phyloP scores from a whole-genome alignment of 352 stramenopile species.

The Globisporangium heterothallicum region DNA sequence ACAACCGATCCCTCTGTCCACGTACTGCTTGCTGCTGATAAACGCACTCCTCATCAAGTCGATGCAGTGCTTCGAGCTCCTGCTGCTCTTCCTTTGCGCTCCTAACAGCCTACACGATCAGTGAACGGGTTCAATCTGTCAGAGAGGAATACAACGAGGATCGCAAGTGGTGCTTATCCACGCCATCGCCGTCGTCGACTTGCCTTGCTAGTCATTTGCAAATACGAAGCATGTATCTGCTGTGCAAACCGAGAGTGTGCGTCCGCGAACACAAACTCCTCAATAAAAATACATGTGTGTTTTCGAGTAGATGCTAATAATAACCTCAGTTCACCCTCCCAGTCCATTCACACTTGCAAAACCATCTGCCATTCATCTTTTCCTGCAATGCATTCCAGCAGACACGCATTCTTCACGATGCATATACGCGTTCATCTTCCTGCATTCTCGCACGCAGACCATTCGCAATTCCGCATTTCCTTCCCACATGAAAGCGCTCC shows the following conservation, averaged over 20 bases:
- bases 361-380: no score
- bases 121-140: no score
- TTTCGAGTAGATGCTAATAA: neutral
- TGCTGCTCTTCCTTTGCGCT: slow-evolving; percentile 51
- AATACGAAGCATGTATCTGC: neutral
- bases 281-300: no score
- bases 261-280: neutral
- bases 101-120: slow-evolving; percentile 18
- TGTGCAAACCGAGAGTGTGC: neutral
- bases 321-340: no score
- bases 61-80: slow-evolving; percentile 86
- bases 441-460: neutral
- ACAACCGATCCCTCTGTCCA: neutral
- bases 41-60: slow-evolving; percentile 87
- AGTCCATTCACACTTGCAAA: no score
- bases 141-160: no score
- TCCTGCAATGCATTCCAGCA: no score
- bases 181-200: no score
- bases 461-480: neutral
- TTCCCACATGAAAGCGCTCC: neutral
- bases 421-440: neutral
- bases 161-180: no score
- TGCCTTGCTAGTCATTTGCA: neutral
- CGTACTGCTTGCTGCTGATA: slow-evolving; percentile 77
- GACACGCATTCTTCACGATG: neutral